phyloP scores from a whole-genome alignment of 2,329 filamentous ascomycete species.

The Lachnellula hyalina region DNA sequence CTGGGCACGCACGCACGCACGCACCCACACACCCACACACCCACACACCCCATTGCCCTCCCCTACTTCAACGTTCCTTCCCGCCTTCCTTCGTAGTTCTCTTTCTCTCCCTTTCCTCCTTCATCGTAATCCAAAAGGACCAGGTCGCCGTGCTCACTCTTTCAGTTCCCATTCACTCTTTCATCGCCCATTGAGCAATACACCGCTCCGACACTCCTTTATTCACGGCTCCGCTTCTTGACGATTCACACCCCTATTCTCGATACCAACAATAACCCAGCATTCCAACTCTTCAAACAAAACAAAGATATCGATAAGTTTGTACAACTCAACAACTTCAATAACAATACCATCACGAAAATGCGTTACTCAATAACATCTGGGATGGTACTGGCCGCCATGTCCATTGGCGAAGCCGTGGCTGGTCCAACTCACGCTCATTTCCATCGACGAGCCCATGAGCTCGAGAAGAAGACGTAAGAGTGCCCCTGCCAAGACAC shows the following conservation, averaged over 20 bases:
- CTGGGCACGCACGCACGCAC: slow-evolving; percentile 3
- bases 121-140: slow-evolving; percentile 18
- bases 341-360: slow-evolving; percentile 14
- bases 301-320: not conserved
- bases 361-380: slow-evolving; percentile 29
- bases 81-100: slow-evolving; percentile 5
- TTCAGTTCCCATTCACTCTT: slow-evolving; percentile 24
- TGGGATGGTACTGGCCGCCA: slow-evolving; percentile 26
- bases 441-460: slow-evolving; percentile 24
- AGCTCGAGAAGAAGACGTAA: slow-evolving; percentile 29
- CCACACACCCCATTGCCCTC: slow-evolving; percentile 2
- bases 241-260: slow-evolving; percentile 10
- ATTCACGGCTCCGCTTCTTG: slow-evolving; percentile 18
- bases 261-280: not conserved
- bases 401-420: slow-evolving; percentile 27
- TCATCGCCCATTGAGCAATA: slow-evolving; percentile 25
- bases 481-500: not conserved
- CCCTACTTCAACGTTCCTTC: slow-evolving; percentile 5
- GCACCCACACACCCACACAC: not conserved
- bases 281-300: slow-evolving; percentile 1
- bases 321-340: not conserved
- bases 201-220: slow-evolving; percentile 29
- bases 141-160: slow-evolving; percentile 23
- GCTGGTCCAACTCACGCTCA: slow-evolving; percentile 29
- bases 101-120: slow-evolving; percentile 8